Percentiles rank a stretch among this genome's conserved stretches.
phyloP scores from a whole-genome alignment of 2,329 filamentous ascomycete species.

The Aureobasidium uvarum region DNA sequence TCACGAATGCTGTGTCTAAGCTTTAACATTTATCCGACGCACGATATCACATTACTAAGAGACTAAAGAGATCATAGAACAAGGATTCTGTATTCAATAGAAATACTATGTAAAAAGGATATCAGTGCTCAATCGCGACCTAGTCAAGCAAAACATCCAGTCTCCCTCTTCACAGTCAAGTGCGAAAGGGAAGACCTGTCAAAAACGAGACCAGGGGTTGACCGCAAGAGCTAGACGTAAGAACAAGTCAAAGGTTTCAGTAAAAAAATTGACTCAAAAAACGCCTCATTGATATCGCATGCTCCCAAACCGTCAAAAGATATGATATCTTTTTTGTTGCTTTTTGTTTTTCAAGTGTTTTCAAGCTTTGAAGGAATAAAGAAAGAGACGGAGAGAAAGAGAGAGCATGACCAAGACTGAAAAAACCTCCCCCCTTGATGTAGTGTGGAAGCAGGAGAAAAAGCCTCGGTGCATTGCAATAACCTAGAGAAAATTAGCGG shows the following conservation, averaged over 20 bases:
- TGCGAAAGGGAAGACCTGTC: background rate
- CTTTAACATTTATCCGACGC: background rate
- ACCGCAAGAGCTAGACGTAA: conserved; percentile 1
- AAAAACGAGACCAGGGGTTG: background rate
- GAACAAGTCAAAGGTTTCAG: background rate
- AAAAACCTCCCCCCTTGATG: background rate
- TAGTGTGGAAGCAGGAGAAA: background rate
- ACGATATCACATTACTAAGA: background rate
- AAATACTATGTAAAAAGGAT: background rate
- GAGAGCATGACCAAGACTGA: conserved; percentile 8
- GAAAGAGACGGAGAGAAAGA: background rate
- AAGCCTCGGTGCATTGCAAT: background rate
- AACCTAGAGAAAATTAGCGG: background rate
- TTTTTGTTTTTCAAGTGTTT: background rate
- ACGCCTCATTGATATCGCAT: conserved; percentile 1
- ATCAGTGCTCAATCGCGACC: conserved; percentile 5
- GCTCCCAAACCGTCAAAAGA: background rate
- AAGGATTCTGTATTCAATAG: background rate
- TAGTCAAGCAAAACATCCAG: background rate
- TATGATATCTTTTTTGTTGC: background rate
- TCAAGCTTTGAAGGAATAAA: background rate
- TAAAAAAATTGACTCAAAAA: background rate
- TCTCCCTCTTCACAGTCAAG: background rate
- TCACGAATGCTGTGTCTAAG: background rate
- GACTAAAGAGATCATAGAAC: background rate